Conservation (phyloP, 2,329 filamentous ascomycete species). For the Colletotrichum graminicola region DNA sequence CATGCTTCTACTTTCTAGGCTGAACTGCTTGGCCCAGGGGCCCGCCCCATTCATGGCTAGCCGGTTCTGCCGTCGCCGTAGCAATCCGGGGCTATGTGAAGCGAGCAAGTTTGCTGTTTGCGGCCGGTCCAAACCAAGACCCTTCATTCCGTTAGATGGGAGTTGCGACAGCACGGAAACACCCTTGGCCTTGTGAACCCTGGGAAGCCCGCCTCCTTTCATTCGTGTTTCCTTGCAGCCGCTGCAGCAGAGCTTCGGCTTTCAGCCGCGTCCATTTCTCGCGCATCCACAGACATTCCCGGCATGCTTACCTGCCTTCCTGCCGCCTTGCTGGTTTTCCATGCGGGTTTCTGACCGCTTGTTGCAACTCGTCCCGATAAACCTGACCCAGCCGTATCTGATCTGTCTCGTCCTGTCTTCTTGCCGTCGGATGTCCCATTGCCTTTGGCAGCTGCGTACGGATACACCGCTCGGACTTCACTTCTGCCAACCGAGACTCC, state of each 20-base stretch:
- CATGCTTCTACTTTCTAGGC: neutral
- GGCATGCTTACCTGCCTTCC: neutral
- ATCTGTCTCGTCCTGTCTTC: constrained; percentile 18
- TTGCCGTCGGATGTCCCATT: neutral
- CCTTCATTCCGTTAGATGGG: constrained; percentile 3
- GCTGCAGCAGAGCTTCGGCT: constrained; percentile 6
- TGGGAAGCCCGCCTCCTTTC: neutral
- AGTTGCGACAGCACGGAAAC: neutral
- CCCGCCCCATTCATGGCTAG: neutral
- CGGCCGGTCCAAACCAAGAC: neutral
- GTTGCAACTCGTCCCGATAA: constrained; percentile 9
- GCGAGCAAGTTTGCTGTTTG: neutral
- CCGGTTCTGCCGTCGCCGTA: neutral
- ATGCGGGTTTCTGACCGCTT: neutral
- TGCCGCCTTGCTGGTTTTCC: neutral
- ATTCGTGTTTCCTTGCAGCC: constrained; percentile 5
- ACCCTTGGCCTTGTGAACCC: neutral
- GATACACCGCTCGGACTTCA: constrained; percentile 8
- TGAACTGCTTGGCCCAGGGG: neutral
- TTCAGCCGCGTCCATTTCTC: constrained; percentile 7
- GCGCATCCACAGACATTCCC: neutral
- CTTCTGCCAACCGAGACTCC: neutral
- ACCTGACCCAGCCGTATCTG: constrained; percentile 21
- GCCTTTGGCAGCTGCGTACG: constrained; percentile 5
- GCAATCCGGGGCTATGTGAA: neutral